Evolutionary conservation across 768 basidiomycete genomes (phyloP), one percentile per base, ranked within the genome.

Genomic region (Lactarius tabidus): DNA sequence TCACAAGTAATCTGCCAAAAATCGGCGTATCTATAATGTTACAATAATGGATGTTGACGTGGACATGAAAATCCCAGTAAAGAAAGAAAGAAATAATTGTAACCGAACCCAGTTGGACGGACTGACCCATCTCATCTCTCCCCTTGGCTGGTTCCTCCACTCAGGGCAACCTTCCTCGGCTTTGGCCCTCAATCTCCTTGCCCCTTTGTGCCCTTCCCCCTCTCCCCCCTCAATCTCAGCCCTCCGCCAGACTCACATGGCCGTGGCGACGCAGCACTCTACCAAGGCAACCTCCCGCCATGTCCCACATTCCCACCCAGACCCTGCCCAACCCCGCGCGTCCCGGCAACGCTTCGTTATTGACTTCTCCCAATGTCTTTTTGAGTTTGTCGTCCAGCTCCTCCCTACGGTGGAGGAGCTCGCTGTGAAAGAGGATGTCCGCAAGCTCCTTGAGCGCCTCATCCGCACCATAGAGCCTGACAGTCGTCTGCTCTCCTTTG

Each of bases 391-490:
- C 64, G 84, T 95, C 68, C 94, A 95, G 76, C 84, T 95, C 57
- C 82, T 97, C 20, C 95, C 95, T 3, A 93, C 93, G 3, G 76
- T 84, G 45, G 93, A 95, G 74, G 95, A 97, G 79, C 84, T 96
- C 77, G 84, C 88, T 48, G 88, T 95, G 73, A 99, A 98, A 81
- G 95, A 98, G 79, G 93, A 96, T 71, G 95, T 98, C 69, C 81
- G 96, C 72, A 93, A 92, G 76, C 82, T 95, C 71, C 88, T 99
- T 62, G 95, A 99, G 80, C 85, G 92, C 71, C 87, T 99, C 77
- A 96, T 96, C 74, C 85, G 92, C 74, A 95, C 92, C 53, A 92
- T 99, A 77, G 92, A 95, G 75, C 95, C 95, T 52, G 84, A 93
- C 71, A 91, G 91, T 69, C 87, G 92, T 60, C 79, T 99, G 70